phyloP scores from a whole-genome alignment of 2,329 filamentous ascomycete species.

The Calycina marina region DNA sequence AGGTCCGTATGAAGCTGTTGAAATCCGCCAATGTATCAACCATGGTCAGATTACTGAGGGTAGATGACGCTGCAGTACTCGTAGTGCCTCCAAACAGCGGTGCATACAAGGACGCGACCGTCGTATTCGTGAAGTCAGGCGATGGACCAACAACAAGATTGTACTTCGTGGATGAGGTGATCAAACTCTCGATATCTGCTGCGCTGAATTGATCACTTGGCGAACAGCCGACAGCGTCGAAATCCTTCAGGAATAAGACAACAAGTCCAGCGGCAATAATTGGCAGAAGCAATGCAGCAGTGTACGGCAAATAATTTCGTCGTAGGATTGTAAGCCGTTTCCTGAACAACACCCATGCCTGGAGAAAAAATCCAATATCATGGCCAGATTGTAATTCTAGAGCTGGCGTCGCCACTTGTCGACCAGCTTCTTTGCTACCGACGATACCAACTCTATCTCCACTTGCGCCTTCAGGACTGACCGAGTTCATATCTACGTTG shows the following conservation, averaged over 20 bases:
- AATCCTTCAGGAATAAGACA: constrained; percentile 55
- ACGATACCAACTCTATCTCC: constrained; percentile 19
- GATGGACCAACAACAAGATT: constrained; percentile 29
- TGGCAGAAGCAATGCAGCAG: constrained; percentile 62
- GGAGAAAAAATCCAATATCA: constrained; percentile 52
- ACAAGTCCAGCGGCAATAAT: constrained; percentile 68
- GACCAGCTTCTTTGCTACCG: constrained; percentile 2
- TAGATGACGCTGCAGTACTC: constrained; percentile 7
- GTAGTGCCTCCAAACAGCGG: constrained; percentile 13
- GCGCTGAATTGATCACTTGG: constrained; percentile 33
- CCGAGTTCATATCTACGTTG: constrained; percentile 4
- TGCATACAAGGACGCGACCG: constrained; percentile 11
- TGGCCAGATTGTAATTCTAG: constrained; percentile 52
- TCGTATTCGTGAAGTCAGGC: constrained; percentile 24
- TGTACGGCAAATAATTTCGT: constrained; percentile 63
- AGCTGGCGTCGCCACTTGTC: constrained; percentile 3
- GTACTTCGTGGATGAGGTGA: constrained; percentile 9
- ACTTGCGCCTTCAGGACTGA: constrained; percentile 3
- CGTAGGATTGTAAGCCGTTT: constrained; percentile 69
- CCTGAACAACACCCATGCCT: constrained; percentile 59
- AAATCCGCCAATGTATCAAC: constrained; percentile 57
- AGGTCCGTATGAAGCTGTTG: constrained; percentile 43
- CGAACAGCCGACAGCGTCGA: constrained; percentile 36
- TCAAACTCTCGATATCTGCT: constrained; percentile 16
- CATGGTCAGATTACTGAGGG: constrained; percentile 7